These are phyloP conservation scores for Pyrenopolyporus hunteri DNA, from an alignment of 495 filamentous ascomycete species.

Conservation along the genomic window DNA sequence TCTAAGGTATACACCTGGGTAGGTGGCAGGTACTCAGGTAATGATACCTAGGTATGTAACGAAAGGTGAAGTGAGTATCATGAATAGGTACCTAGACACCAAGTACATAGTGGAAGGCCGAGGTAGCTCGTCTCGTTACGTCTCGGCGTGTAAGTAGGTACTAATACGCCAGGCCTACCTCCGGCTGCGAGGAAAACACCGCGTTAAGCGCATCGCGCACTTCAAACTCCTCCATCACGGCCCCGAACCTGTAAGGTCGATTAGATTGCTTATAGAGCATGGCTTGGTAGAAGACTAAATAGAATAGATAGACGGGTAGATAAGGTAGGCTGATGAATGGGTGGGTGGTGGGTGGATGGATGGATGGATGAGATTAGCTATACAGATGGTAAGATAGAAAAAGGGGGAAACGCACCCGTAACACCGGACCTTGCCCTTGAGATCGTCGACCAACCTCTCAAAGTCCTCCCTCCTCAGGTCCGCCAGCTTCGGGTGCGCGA, in stretches of 20 bases:
- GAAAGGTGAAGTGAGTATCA: no score
- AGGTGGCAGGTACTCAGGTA: no score
- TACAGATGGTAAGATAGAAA: no score
- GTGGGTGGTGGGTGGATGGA: no score
- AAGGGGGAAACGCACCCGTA: constrained; percentile 84
- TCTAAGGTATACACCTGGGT: no score
- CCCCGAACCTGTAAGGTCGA: constrained; percentile 67
- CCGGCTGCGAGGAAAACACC: constrained; percentile 69
- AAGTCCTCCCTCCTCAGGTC: constrained; percentile 74
- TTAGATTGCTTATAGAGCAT: constrained; percentile 22
- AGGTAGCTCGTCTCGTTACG: no score
- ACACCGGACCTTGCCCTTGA: constrained; percentile 83
- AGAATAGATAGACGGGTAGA: constrained; percentile 41
- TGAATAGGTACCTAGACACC: no score
- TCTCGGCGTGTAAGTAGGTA: no score
- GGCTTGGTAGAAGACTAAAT: not conserved
- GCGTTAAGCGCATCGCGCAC: constrained; percentile 82
- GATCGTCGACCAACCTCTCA: constrained; percentile 69
- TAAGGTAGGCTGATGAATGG: no score
- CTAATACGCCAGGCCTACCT: constrained; percentile 48
- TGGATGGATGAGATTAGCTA: no score
- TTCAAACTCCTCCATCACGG: constrained; percentile 90
- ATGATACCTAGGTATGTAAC: no score
- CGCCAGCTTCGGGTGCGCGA: constrained; percentile 69
- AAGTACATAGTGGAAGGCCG: no score